These are phyloP conservation scores for Barnettozyma populi DNA, from an alignment of 805 yeast genomes.

Conservation along the genomic window DNA sequence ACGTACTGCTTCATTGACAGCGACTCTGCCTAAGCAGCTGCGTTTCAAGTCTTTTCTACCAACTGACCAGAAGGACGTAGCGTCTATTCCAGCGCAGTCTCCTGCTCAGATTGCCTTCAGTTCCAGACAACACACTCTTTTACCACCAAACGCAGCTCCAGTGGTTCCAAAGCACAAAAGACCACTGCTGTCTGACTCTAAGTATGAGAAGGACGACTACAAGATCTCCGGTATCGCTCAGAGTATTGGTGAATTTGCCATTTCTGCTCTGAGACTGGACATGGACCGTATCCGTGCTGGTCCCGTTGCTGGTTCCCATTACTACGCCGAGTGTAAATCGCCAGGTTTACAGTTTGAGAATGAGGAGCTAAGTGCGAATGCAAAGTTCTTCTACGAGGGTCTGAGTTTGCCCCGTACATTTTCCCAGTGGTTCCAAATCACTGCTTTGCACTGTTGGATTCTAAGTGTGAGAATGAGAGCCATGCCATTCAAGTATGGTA, in stretches of 20 bases:
- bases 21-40: background rate
- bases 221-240: conserved; percentile 46
- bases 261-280: conserved; percentile 62
- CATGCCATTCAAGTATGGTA: conserved; percentile 85
- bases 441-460: conserved; percentile 89
- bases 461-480: conserved; percentile 93
- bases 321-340: conserved; percentile 79
- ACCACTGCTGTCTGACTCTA: conserved; percentile 32
- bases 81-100: conserved; percentile 4
- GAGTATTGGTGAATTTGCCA: conserved; percentile 58
- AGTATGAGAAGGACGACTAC: conserved; percentile 33
- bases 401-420: conserved; percentile 79
- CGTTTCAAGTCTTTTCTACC: conserved; percentile 6
- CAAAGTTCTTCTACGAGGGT: conserved; percentile 80
- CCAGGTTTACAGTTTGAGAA: conserved; percentile 78
- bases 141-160: conserved; percentile 28
- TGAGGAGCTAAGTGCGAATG: conserved; percentile 65
- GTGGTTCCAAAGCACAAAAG: conserved; percentile 29
- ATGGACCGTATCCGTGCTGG: conserved; percentile 94
- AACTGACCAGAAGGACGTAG: conserved; percentile 4
- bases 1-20: background rate
- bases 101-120: conserved; percentile 24
- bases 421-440: conserved; percentile 95
- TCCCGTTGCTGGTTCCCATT: conserved; percentile 85
- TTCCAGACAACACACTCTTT: conserved; percentile 20